These are phyloP conservation scores for Amniculicola lignicola DNA, from an alignment of 495 filamentous ascomycete genomes.

Conservation along the genomic window DNA sequence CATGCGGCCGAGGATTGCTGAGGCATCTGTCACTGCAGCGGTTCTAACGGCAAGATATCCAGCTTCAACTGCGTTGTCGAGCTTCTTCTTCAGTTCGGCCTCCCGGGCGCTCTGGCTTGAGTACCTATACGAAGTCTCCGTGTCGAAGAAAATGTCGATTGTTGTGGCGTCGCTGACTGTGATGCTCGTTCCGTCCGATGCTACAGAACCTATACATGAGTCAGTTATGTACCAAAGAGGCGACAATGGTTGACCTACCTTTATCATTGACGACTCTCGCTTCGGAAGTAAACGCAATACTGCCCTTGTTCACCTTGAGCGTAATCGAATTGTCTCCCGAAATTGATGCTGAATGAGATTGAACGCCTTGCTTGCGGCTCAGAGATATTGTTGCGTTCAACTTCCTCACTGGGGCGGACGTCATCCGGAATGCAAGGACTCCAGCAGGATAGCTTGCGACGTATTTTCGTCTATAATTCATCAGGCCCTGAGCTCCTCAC, in stretches of 20 bases:
- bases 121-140: constrained; percentile 10
- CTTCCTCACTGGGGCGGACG: constrained; percentile 33
- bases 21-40: neutral
- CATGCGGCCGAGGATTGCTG: neutral
- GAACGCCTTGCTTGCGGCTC: constrained; percentile 23
- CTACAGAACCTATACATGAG: neutral
- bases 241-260: neutral
- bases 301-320: neutral
- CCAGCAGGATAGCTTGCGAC: constrained; percentile 45
- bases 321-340: neutral
- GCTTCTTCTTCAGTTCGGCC: constrained; percentile 3
- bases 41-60: neutral
- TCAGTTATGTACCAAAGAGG: neutral
- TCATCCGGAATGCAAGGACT: constrained; percentile 46
- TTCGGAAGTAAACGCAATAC: neutral
- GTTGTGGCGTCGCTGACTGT: constrained; percentile 1
- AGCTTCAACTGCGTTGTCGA: neutral
- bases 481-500: too few species aligned
- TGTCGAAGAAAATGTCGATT: constrained; percentile 12
- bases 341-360: neutral
- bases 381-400: constrained; percentile 45
- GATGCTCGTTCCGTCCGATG: neutral
- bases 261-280: neutral
- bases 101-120: neutral
- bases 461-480: constrained; percentile 37